Evolutionary conservation across 2,329 filamentous ascomycete genomes (phyloP), one percentile per base, ranked within the genome.

Genomic region (Aspergillus sp.): DNA sequence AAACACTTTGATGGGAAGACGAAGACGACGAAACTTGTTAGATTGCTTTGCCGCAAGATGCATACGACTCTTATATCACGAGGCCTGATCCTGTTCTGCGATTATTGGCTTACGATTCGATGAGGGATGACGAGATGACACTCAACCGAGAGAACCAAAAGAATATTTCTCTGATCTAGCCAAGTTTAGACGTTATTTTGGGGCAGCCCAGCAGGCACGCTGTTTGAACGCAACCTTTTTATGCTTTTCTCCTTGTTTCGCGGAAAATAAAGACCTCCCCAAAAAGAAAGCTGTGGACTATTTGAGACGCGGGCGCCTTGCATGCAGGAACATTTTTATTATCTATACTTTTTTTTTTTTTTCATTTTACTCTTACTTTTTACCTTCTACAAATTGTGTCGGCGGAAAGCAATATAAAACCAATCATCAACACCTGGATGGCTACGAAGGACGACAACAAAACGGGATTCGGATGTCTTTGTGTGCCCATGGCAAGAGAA

Each of bases 111-210:
- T 77, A 79, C 74, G 77, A 79, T 77, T 79, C 76, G 75, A 79
- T 77, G 77, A 79, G 74, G 77, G 76, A 79, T 77, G 77, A 79
- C 72, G 76, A 76, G 73, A 78, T 75, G 76, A 78, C 73, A 73
- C 69, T 72, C 64, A 72, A 70, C 63, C 67, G 74, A 74, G 71
- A 75, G 72, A 76, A 70, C 66, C 70, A 71, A 73, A 74, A 72
- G 66, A 70, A 67, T 71, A 70, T 73, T 73, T 71, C 71, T 71
- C 74, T 75, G 68, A 74, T 74, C 73, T 72, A 74, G 71, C 69
- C 72, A 73, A 74, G 71, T 75, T 75, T 76, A 76, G 74, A 76
- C 72, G 67, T 74, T 73, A 71, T 70, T 72, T 72, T 75, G 75
- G 74, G 73, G 73, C 73, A 75, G 73, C 74, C 74, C 73, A 73